These are phyloP conservation scores for Penicillium angulare DNA, from an alignment of 495 filamentous ascomycete species.

Conservation along the genomic window DNA sequence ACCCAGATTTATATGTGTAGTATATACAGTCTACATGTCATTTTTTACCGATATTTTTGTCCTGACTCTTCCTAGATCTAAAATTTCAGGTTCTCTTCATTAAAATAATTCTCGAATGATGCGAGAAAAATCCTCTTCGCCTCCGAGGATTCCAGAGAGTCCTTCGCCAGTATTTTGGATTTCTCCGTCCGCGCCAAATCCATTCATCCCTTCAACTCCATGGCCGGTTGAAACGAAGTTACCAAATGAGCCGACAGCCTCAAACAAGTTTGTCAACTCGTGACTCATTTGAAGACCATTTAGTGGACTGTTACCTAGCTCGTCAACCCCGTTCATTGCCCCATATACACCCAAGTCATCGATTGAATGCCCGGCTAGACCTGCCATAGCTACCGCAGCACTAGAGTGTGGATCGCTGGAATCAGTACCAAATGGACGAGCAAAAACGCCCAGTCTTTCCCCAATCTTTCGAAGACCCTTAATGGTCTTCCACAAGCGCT, in stretches of 20 bases:
- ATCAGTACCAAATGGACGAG: conserved; percentile 40
- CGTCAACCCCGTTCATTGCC: conserved; percentile 37
- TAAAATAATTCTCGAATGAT: conserved; percentile 67
- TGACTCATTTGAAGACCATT: conserved; percentile 62
- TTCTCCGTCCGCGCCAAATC: conserved; percentile 41
- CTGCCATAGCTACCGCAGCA: conserved; percentile 72
- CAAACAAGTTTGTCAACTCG: conserved; percentile 67
- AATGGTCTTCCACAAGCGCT: conserved; percentile 80
- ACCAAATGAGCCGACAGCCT: conserved; percentile 61
- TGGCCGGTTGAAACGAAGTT: conserved; percentile 40
- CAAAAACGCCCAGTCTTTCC: conserved; percentile 70
- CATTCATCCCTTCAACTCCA: conserved; percentile 40
- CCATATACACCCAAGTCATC: conserved; percentile 58
- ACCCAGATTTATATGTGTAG: too few species aligned
- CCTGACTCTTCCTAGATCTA: too few species aligned
- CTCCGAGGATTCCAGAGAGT: conserved; percentile 51
- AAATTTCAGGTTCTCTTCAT: too few species aligned
- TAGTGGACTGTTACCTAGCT: conserved; percentile 59
- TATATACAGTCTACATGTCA: too few species aligned
- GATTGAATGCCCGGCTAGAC: conserved; percentile 67
- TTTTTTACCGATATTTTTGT: too few species aligned
- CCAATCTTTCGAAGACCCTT: conserved; percentile 76
- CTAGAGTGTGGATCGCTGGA: conserved; percentile 58
- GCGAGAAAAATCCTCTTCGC: conserved; percentile 62
- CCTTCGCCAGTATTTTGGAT: conserved; percentile 48